Base-by-base conservation (phyloP, 768 basidiomycete genomes). In the Suillus brevipes region DNA sequence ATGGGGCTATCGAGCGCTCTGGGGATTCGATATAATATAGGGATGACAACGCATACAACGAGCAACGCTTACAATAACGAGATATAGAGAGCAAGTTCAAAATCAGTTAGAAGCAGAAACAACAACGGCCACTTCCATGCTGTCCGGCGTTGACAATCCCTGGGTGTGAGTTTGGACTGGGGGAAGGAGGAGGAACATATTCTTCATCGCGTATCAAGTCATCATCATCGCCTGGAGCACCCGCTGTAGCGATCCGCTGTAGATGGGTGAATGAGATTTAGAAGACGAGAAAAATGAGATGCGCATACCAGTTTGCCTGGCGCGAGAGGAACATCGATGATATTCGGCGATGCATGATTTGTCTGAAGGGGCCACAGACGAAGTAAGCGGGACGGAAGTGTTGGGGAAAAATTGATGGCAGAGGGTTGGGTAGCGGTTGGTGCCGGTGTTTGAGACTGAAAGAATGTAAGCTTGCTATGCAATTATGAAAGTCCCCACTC, bases 91-190 rank as follows among this genome's bases (percentile, higher is more conserved):
- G 12, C 20, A 47, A 47, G n/a, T 13, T 49, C 12, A 1, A 14
- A 2, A 49, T 49, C 2, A 23, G 5, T 34, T 63, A 73, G 20
- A 67, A 72, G 5, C 45, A 47, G 45, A 47, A 23, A 47, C 12
- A 47, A 13, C 5, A 47, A 5, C n/a, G 10, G n/a, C n/a, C n/a
- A 2, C 45, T 23, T 13, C n/a, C 45, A 23, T 47, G 45, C 3
- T 47, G 45, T 23, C n/a, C 45, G 12, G 45, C 0, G n/a, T n/a
- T n/a, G 1, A 12, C 9, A 47, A n/a, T 47, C 10, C 10, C n/a
- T 47, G n/a, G 10, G 45, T 4, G 45, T 1, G 45, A 47, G 23
- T 13, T 23, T 2, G n/a, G 45, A 31, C 4, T 31, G 10, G 47
- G 25, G 14, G 47, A 23, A n/a, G 5, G 23, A 23, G 43, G 43